These are phyloP conservation scores for Penicillium sp. DNA, from an alignment of 2,329 filamentous ascomycete species.

Conservation along the genomic window DNA sequence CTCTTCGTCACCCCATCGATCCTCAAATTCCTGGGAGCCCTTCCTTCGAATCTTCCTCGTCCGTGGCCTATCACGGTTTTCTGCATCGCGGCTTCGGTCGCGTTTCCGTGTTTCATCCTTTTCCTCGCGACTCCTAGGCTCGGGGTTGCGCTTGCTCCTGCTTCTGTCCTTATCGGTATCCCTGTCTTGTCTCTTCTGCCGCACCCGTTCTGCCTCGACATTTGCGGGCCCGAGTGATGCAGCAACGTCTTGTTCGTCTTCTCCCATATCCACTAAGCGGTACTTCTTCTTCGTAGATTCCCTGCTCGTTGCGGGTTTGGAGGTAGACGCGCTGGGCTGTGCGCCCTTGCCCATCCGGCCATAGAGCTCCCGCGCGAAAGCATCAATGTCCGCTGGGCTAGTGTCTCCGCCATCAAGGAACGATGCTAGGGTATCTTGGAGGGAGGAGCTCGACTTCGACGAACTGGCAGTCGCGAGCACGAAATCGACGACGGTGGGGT, in stretches of 20 bases:
- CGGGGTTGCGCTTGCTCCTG: constrained; percentile 19
- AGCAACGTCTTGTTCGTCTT: constrained; percentile 38
- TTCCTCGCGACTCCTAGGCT: constrained; percentile 26
- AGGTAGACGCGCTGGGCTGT: constrained; percentile 14
- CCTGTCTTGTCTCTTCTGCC: constrained; percentile 20
- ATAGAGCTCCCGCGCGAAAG: constrained; percentile 50
- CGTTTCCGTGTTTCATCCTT: constrained; percentile 40
- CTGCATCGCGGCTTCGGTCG: constrained; percentile 36
- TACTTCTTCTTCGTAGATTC: constrained; percentile 49
- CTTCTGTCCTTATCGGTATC: constrained; percentile 26
- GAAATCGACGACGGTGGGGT: constrained; percentile 56
- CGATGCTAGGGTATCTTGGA: constrained; percentile 50
- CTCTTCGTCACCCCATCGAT: constrained; percentile 79
- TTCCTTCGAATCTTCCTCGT: constrained; percentile 52
- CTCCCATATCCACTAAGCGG: constrained; percentile 53
- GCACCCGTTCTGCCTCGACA: constrained; percentile 37
- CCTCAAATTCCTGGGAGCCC: constrained; percentile 60
- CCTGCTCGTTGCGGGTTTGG: constrained; percentile 20
- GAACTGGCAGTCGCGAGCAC: constrained; percentile 53
- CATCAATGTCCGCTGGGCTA: constrained; percentile 43
- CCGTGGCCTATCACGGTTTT: constrained; percentile 42
- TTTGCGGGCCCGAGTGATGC: constrained; percentile 31
- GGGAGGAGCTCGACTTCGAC: constrained; percentile 46
- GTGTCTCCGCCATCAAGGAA: constrained; percentile 48
- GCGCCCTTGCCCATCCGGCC: constrained; percentile 26